These are phyloP conservation scores for Salix exigua DNA, from an alignment of 345 rosid species.

Conservation along the genomic window DNA sequence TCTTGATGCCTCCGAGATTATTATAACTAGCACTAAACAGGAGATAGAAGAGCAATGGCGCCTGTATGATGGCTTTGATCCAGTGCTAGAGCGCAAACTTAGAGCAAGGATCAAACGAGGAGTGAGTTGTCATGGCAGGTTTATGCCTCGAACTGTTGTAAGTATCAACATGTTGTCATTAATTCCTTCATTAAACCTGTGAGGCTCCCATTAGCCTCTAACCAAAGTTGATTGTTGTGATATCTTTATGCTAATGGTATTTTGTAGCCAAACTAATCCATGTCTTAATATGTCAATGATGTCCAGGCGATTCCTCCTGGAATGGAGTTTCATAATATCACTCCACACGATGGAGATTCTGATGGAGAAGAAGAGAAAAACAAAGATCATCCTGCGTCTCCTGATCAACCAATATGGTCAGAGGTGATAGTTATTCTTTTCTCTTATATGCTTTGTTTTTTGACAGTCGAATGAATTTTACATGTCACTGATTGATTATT, in stretches of 20 bases:
- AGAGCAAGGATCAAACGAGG: constrained; percentile 85
- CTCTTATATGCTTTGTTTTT: background rate
- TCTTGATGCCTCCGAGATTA: constrained; percentile 85
- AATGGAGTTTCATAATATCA: constrained; percentile 92
- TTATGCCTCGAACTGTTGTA: constrained; percentile 96
- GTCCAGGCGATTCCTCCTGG: constrained; percentile 90
- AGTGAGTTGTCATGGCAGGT: constrained; percentile 91
- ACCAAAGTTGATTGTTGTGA: constrained; percentile 1
- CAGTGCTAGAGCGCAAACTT: constrained; percentile 77
- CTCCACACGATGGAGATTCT: constrained; percentile 80
- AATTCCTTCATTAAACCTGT: background rate
- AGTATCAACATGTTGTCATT: constrained; percentile 35
- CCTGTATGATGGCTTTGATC: constrained; percentile 95
- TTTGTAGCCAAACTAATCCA: background rate
- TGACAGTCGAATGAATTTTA: background rate
- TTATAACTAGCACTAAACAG: constrained; percentile 93
- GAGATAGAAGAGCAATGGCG: constrained; percentile 98
- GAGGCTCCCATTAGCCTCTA: background rate
- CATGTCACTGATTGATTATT: background rate
- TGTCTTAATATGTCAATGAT: constrained; percentile 6
- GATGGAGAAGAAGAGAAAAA: constrained; percentile 77
- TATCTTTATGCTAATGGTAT: background rate
- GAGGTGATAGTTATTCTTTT: constrained; percentile 47
- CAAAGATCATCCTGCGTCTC: constrained; percentile 68
- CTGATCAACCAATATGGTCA: constrained; percentile 83